Evolutionary conservation across 2,329 filamentous ascomycete genomes (phyloP).

Genomic region (Fusarium buxicola): DNA sequence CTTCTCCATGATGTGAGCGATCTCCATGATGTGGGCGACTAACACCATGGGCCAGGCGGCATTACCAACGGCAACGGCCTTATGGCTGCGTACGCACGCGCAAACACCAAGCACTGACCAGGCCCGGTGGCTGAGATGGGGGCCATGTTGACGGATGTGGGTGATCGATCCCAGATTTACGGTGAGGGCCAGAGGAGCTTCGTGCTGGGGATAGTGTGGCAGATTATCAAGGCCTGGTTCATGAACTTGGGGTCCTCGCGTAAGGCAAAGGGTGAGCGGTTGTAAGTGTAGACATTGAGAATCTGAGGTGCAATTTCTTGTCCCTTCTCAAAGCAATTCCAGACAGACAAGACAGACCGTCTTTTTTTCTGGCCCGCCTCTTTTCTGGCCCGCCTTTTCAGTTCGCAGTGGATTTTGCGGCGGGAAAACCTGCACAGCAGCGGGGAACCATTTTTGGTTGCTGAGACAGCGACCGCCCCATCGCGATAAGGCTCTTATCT

Average conservation of each 20-base stretch:
- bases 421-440: constrained; percentile 41
- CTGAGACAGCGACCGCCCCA: constrained; percentile 49
- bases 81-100: constrained; percentile 62
- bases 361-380: too few species aligned
- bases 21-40: background rate
- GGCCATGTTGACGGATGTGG: constrained; percentile 59
- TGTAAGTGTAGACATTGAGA: too few species aligned
- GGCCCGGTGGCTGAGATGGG: constrained; percentile 57
- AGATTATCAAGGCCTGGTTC: constrained; percentile 51
- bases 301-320: background rate
- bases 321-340: background rate
- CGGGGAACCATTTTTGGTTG: constrained; percentile 45
- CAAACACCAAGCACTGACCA: constrained; percentile 57
- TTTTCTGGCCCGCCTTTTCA: constrained; percentile 9
- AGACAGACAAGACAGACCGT: constrained; percentile 15
- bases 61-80: constrained; percentile 69
- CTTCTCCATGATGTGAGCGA: too few species aligned
- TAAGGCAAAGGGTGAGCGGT: background rate
- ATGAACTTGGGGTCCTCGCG: constrained; percentile 10
- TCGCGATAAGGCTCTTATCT: constrained; percentile 50
- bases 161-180: constrained; percentile 61
- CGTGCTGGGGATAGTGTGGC: constrained; percentile 52
- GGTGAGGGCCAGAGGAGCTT: constrained; percentile 50
- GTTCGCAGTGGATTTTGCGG: constrained; percentile 24
- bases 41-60: constrained; percentile 53